Base-by-base conservation (phyloP, 306 rosid species). In the Vigna angularis region DNA sequence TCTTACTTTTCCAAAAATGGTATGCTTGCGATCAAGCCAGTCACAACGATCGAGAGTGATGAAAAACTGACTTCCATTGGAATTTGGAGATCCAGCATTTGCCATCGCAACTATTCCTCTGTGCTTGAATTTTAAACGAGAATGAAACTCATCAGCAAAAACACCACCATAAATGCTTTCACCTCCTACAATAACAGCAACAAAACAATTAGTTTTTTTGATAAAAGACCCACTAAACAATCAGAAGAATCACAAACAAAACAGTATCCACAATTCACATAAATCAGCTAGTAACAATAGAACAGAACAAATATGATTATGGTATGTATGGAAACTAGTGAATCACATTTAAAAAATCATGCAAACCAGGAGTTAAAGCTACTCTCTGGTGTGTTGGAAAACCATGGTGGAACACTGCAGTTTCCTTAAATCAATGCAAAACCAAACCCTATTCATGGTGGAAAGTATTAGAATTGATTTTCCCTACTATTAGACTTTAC, bases 101-200 rank as follows among this genome's bases (percentile, higher is more conserved):
- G 98, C 98, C 91, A 94, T 90, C 18, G 98, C 98, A 42, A 92
- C 97, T 70, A 91, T 74, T 50, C 98, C 98, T 58, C 97, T 83
- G 62, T 95, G 98, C 87, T 95, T 95, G 79, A 95, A 95, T 83
- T 93, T 89, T 58, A 93, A 56, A 56, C 98, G 94, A 10, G 99
- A 93, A 70, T 91, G 98, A 73, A 91, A 91, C 90, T 95, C 99
- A 52, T 95, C 98, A 14, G 85, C 78, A 75, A 91, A 95, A 49
- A 80, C 87, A 70, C 84, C 88, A 45, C 97, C 97, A 79, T 91
- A 95, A 52, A 95, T 88, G 76, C 97, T 91, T 57, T 91, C 96
- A 20, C 98, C 99, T 13, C 98, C 96, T 94, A 85, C 72, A 68
- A 66, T 17, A 66, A 18, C 48, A 66, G 12, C 47, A 42, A 20